Evolutionary conservation across 2,329 filamentous ascomycete genomes (phyloP).

Genomic region (Penicillium capsulatum): DNA sequence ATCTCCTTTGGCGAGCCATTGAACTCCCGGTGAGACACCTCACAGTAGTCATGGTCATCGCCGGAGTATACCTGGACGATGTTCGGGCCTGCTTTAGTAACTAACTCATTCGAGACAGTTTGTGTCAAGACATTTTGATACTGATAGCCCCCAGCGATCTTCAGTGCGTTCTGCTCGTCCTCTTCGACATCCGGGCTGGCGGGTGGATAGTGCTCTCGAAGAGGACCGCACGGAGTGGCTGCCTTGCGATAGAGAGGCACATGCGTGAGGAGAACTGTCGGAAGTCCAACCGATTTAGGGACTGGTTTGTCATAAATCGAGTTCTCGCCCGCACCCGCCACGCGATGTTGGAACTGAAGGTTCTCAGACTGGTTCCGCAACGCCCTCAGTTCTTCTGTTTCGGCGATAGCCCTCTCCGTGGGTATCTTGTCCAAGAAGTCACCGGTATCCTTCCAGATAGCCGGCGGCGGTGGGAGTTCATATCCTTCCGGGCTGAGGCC

Average conservation of each 20-base stretch:
- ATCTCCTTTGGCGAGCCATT: constrained; percentile 68
- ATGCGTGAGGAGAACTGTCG: constrained; percentile 84
- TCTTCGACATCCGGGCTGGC: constrained; percentile 53
- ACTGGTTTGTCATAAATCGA: constrained; percentile 19
- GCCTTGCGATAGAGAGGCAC: constrained; percentile 80
- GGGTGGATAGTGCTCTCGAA: constrained; percentile 78
- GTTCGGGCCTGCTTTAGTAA: constrained; percentile 70
- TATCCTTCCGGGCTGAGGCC: constrained; percentile 38
- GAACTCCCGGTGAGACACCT: constrained; percentile 70
- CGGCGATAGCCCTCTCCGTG: constrained; percentile 61
- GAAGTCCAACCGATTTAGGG: constrained; percentile 56
- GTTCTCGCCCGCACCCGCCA: constrained; percentile 56
- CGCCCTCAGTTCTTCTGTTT: constrained; percentile 63
- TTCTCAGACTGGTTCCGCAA: constrained; percentile 59
- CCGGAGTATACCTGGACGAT: constrained; percentile 86
- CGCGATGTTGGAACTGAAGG: constrained; percentile 54
- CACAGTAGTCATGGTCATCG: constrained; percentile 98
- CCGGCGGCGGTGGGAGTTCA: constrained; percentile 49
- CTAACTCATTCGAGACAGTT: constrained; percentile 68
- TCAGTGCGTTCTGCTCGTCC: constrained; percentile 74
- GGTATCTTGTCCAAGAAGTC: constrained; percentile 70
- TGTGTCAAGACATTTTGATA: constrained; percentile 91
- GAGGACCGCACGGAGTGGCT: constrained; percentile 81
- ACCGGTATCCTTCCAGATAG: constrained; percentile 69
- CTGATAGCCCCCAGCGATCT: constrained; percentile 76